Conservation (phyloP, 345 rosid genomes). For the Erucastrum elatum region DNA sequence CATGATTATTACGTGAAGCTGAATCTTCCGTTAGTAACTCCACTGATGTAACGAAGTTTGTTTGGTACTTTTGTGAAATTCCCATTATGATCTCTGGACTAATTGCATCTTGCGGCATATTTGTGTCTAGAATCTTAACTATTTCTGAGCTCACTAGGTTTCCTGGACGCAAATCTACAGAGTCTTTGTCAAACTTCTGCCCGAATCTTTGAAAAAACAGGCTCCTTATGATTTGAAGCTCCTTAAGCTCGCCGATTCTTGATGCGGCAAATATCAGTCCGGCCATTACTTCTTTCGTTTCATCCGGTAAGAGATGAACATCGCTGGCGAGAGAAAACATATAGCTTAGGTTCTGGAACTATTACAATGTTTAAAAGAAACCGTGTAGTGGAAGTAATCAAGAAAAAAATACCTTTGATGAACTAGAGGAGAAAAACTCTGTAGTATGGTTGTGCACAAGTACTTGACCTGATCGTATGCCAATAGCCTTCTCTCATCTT, state of each 20-base stretch:
- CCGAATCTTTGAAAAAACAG: slow-evolving; percentile 41
- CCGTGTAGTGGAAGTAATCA: background rate
- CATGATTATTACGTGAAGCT: background rate
- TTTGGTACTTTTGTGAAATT: slow-evolving; percentile 1
- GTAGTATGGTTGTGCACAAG: slow-evolving; percentile 33
- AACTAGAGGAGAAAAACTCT: background rate
- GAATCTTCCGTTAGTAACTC: background rate
- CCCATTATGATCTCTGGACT: slow-evolving; percentile 6
- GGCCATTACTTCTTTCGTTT: slow-evolving; percentile 39
- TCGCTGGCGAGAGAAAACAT: slow-evolving; percentile 6
- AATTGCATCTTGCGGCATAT: background rate
- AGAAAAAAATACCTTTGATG: slow-evolving; percentile 18
- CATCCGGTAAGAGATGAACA: slow-evolving; percentile 35
- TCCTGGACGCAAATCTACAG: slow-evolving; percentile 35
- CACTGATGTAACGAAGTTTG: background rate
- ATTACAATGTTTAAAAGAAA: background rate
- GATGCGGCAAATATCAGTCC: slow-evolving; percentile 47
- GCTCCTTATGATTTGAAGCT: slow-evolving; percentile 31
- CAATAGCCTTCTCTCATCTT: slow-evolving; percentile 38
- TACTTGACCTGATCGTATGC: slow-evolving; percentile 44
- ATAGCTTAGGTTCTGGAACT: background rate
- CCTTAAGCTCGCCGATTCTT: slow-evolving; percentile 48
- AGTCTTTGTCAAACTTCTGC: slow-evolving; percentile 29
- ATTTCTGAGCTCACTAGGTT: slow-evolving; percentile 30
- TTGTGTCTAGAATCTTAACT: slow-evolving; percentile 21